A percentile compares a stretch with the other conserved stretches of the same genome.
These are phyloP conservation scores for Anisodus acutangulus DNA, from an alignment of 257 asterid species.

Conservation along the genomic window DNA sequence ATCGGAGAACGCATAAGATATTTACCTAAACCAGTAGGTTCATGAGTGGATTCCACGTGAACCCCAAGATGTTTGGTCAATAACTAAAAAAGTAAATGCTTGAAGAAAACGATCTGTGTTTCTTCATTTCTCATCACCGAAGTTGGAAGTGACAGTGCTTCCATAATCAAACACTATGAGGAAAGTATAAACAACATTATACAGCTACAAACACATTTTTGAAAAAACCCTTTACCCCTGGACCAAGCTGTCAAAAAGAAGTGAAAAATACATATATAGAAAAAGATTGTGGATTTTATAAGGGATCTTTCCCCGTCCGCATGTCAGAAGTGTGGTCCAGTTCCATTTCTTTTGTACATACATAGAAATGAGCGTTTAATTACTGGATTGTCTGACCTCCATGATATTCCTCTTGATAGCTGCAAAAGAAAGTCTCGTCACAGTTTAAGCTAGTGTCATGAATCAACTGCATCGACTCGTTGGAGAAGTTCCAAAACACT, in stretches of 20 bases:
- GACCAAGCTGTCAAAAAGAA: slow-evolving; percentile 6
- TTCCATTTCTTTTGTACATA: background rate
- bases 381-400: background rate
- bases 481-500: slow-evolving; percentile 80
- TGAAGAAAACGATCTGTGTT: too few species aligned
- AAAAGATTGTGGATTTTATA: background rate
- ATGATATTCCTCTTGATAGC: background rate
- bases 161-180: background rate
- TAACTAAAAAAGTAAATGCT: too few species aligned
- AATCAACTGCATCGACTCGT: slow-evolving; percentile 52
- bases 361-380: background rate
- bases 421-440: background rate
- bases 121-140: slow-evolving; percentile 16
- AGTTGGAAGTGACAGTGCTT: slow-evolving; percentile 2
- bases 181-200: slow-evolving; percentile 20
- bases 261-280: slow-evolving; percentile 6
- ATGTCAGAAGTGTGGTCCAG: background rate
- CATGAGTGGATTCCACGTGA: too few species aligned
- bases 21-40: too few species aligned
- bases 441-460: slow-evolving; percentile 38
- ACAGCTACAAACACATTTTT: background rate
- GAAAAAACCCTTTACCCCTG: background rate
- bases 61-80: too few species aligned
- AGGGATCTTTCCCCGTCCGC: background rate
- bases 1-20: too few species aligned